A percentile compares a stretch with the other conserved stretches of the same genome.
Evolutionary conservation across 169 alveolate genomes (phyloP).

Genomic region (Eimeria sp.): DNA sequence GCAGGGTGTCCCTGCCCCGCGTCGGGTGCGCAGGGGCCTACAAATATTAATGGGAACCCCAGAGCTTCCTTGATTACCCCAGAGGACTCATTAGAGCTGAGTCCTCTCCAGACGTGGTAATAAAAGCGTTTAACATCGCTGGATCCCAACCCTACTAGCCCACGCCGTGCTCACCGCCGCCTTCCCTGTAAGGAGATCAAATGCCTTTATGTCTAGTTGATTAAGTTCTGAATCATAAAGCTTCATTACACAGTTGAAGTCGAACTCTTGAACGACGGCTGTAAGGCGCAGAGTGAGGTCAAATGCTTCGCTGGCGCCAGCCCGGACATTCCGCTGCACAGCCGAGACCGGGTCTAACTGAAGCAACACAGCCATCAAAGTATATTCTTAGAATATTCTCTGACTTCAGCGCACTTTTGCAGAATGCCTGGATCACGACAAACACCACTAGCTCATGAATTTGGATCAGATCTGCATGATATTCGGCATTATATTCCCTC

Average conservation of each 20-base stretch:
- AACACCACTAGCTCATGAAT: background rate
- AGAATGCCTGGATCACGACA: background rate
- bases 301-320: conserved; percentile 66
- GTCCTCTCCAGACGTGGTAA: background rate
- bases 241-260: conserved; percentile 68
- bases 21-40: background rate
- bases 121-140: background rate
- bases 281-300: conserved; percentile 69
- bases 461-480: background rate
- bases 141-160: background rate
- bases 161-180: conserved; percentile 11
- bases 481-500: background rate
- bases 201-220: conserved; percentile 55
- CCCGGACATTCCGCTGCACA: conserved; percentile 47
- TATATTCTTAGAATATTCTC: background rate
- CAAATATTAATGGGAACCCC: background rate
- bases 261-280: conserved; percentile 67
- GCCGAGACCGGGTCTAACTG: conserved; percentile 77
- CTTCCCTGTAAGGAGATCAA: conserved; percentile 67
- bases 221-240: conserved; percentile 61
- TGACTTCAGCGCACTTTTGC: background rate
- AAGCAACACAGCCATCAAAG: background rate
- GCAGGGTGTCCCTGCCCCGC: background rate
- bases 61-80: background rate
- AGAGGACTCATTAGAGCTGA: background rate